Evolutionary conservation across 306 rosid species (phyloP).

Genomic region (Parietaria judaica): DNA sequence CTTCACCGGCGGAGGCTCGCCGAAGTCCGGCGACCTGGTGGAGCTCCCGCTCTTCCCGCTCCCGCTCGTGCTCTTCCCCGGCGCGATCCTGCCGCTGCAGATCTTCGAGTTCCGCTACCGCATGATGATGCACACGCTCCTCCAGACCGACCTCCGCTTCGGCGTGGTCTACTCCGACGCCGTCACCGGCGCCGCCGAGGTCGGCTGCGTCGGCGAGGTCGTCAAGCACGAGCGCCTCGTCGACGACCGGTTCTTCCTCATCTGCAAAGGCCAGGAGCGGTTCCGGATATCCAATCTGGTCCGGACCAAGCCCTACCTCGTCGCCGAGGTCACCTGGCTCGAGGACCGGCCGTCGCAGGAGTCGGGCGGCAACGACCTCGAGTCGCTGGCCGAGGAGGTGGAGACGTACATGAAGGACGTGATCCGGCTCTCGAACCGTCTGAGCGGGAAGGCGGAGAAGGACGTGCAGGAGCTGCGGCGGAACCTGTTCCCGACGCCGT

Average conservation of each 20-base stretch:
- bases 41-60: slow-evolving; percentile 93
- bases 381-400: slow-evolving; percentile 62
- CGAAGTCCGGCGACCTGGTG: slow-evolving; percentile 65
- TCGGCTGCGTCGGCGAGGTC: slow-evolving; percentile 94
- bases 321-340: slow-evolving; percentile 81
- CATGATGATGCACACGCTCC: slow-evolving; percentile 97
- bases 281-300: slow-evolving; percentile 64
- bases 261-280: slow-evolving; percentile 95
- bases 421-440: slow-evolving; percentile 74
- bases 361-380: slow-evolving; percentile 63
- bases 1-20: slow-evolving; percentile 57
- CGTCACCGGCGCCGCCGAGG: slow-evolving; percentile 67
- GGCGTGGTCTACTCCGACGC: slow-evolving; percentile 82
- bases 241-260: slow-evolving; percentile 86
- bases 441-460: slow-evolving; percentile 91
- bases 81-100: slow-evolving; percentile 89
- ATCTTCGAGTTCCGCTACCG: slow-evolving; percentile 99
- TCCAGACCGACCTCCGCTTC: slow-evolving; percentile 94
- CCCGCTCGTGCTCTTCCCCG: slow-evolving; percentile 89
- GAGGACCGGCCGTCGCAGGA: slow-evolving; percentile 82
- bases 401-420: slow-evolving; percentile 90
- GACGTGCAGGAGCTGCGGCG: slow-evolving; percentile 83
- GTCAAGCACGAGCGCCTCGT: slow-evolving; percentile 95
- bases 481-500: slow-evolving; percentile 88
- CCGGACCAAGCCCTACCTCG: slow-evolving; percentile 84